Evolutionary conservation across 2,329 filamentous ascomycete species (phyloP).

Genomic region (Fusarium stilboides): DNA sequence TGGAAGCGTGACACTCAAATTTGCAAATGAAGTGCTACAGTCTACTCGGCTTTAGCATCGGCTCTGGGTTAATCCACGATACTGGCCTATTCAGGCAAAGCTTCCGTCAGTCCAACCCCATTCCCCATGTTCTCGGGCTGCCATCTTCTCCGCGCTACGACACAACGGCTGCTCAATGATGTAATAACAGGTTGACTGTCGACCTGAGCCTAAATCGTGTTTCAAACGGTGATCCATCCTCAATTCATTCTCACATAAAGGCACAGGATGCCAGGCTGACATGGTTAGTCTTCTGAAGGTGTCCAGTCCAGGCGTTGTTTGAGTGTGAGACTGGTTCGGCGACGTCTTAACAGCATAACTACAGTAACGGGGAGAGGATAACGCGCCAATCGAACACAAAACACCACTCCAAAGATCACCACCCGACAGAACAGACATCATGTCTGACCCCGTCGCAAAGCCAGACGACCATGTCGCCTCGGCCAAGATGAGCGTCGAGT

Average conservation of each 20-base stretch:
- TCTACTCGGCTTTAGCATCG: slow-evolving; percentile 1
- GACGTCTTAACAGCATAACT: neutral
- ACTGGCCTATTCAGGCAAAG: slow-evolving; percentile 5
- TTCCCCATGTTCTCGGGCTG: slow-evolving; percentile 31
- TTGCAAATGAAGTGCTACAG: slow-evolving; percentile 13
- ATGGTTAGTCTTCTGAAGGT: neutral
- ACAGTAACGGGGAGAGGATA: neutral
- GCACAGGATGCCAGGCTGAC: neutral
- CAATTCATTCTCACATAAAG: slow-evolving; percentile 17
- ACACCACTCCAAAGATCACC: neutral
- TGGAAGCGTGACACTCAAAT: slow-evolving; percentile 33
- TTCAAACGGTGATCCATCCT: no score
- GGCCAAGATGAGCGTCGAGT: slow-evolving; percentile 41
- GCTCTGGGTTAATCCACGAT: slow-evolving; percentile 11
- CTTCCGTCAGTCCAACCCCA: no score
- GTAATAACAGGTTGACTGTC: slow-evolving; percentile 18
- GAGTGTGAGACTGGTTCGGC: slow-evolving; percentile 14
- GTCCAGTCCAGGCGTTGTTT: neutral
- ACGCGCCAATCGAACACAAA: neutral
- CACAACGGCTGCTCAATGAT: slow-evolving; percentile 23
- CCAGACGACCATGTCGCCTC: slow-evolving; percentile 38
- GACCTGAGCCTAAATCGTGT: neutral
- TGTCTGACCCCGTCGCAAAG: slow-evolving; percentile 25
- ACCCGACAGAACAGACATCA: slow-evolving; percentile 1
- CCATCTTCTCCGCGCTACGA: slow-evolving; percentile 15